Conservation (phyloP, 345 rosid species). For the Litchi chinensis region DNA sequence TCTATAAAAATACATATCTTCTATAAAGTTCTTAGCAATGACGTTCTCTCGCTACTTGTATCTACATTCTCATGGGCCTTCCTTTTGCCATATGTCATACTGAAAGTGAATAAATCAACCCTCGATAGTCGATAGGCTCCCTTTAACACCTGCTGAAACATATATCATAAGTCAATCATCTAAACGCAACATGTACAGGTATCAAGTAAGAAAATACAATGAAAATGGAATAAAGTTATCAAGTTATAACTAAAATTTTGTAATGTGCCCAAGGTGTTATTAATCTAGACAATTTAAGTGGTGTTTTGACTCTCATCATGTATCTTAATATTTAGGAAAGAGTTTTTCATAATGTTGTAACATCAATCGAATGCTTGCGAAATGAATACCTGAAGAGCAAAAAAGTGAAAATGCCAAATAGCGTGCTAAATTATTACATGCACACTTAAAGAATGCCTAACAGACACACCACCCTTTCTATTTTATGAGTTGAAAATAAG, state of each 20-base stretch:
- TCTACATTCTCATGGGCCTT: background rate
- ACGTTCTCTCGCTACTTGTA: background rate
- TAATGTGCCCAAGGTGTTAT: background rate
- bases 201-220: too few species aligned
- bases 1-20: too few species aligned
- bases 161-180: background rate
- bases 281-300: background rate
- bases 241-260: background rate
- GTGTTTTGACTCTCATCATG: background rate
- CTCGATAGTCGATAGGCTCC: background rate
- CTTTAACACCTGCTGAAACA: background rate
- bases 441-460: background rate
- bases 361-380: background rate
- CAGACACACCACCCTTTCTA: background rate
- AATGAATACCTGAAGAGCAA: background rate
- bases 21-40: background rate
- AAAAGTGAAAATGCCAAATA: background rate
- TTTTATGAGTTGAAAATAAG: background rate
- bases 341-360: background rate
- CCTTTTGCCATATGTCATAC: background rate
- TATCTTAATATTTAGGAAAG: background rate
- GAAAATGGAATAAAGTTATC: background rate
- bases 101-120: background rate
- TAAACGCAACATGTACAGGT: background rate
- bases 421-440: background rate